These are phyloP conservation scores for Wickerhamomyces mucosus DNA, from an alignment of 805 yeast genomes.

Conservation along the genomic window DNA sequence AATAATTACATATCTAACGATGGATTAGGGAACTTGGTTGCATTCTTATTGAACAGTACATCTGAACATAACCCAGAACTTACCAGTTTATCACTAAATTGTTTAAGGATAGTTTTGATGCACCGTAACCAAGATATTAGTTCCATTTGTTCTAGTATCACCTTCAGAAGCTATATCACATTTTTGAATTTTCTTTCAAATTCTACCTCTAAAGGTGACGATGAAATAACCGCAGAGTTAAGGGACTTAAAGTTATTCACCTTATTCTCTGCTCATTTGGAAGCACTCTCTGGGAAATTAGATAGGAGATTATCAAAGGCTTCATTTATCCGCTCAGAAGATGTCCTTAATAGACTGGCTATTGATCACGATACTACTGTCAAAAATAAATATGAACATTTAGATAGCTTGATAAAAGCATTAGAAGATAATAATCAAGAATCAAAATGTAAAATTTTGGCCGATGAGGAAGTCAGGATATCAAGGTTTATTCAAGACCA, in stretches of 20 bases:
- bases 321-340: slow-evolving; percentile 8
- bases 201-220: slow-evolving; percentile 19
- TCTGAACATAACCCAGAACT: slow-evolving; percentile 7
- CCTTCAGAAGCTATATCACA: slow-evolving; percentile 13
- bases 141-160: slow-evolving; percentile 19
- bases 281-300: slow-evolving; percentile 15
- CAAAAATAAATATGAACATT: slow-evolving; percentile 17
- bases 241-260: slow-evolving; percentile 11
- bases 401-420: slow-evolving; percentile 11
- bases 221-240: slow-evolving; percentile 15
- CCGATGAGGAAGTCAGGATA: slow-evolving; percentile 37
- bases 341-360: slow-evolving; percentile 7
- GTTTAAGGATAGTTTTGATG: slow-evolving; percentile 24
- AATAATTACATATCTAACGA: slow-evolving; percentile 22
- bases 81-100: slow-evolving; percentile 19
- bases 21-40: slow-evolving; percentile 25
- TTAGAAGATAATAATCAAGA: slow-evolving; percentile 13
- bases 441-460: slow-evolving; percentile 13
- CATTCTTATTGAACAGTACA: slow-evolving; percentile 16
- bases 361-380: slow-evolving; percentile 11
- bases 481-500: slow-evolving; percentile 55
- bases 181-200: slow-evolving; percentile 17
- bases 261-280: slow-evolving; percentile 15
- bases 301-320: slow-evolving; percentile 14
- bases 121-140: slow-evolving; percentile 22